Conservation (phyloP, 352 stramenopile species). For the Phytophthora syringae region DNA sequence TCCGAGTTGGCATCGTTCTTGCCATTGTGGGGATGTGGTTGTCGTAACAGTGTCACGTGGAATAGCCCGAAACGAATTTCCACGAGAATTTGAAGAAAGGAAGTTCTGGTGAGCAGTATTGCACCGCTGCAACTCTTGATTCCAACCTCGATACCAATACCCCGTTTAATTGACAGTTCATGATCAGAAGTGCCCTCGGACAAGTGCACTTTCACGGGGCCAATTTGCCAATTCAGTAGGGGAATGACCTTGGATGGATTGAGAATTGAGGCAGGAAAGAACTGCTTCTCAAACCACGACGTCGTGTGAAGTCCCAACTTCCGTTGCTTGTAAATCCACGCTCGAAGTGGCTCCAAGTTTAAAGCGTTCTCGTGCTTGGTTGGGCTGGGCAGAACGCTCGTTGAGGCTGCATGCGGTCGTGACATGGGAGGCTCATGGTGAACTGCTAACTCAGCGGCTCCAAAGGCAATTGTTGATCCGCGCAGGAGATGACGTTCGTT, state of each 20-base stretch:
- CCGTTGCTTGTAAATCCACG: slow-evolving; percentile 32
- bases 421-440: slow-evolving; percentile 26
- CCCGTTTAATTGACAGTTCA: slow-evolving; percentile 13
- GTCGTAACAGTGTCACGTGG: slow-evolving; percentile 44
- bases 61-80: slow-evolving; percentile 67
- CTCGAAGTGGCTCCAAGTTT: slow-evolving; percentile 27
- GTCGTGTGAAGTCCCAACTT: slow-evolving; percentile 19
- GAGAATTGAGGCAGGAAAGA: slow-evolving; percentile 30
- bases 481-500: slow-evolving; percentile 46
- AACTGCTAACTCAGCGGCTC: slow-evolving; percentile 8
- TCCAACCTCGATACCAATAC: slow-evolving; percentile 47
- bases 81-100: slow-evolving; percentile 49
- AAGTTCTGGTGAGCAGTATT: slow-evolving; percentile 40
- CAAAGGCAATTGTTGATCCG: slow-evolving; percentile 32
- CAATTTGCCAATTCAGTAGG: slow-evolving; percentile 67
- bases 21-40: slow-evolving; percentile 10
- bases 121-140: slow-evolving; percentile 59
- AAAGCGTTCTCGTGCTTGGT: slow-evolving; percentile 23
- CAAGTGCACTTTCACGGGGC: slow-evolving; percentile 48
- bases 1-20: slow-evolving; percentile 1
- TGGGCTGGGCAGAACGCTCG: slow-evolving; percentile 23
- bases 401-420: slow-evolving; percentile 27
- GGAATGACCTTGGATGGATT: slow-evolving; percentile 37
- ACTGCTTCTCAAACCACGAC: slow-evolving; percentile 36
- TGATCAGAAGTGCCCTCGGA: slow-evolving; percentile 34